Base-by-base conservation (phyloP, 176 grass and related monocot genomes). In the Oryza brachyantha region DNA sequence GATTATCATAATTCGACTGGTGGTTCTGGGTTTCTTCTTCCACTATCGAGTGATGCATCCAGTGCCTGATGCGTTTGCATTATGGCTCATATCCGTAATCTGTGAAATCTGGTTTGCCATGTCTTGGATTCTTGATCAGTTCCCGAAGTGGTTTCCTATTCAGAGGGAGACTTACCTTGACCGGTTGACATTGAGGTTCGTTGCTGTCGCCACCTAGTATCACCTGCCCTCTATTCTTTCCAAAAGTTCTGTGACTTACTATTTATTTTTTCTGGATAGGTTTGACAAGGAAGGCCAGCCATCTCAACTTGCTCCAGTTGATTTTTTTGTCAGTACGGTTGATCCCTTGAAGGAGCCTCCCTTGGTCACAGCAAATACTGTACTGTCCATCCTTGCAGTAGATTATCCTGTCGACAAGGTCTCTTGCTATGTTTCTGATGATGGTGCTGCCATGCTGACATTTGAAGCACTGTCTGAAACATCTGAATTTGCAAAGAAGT, bases 61-160 rank as follows among this genome's bases (percentile, higher is more conserved):
- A 3, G 89, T 81, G 24, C 70, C 46, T 43, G 91, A 97, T 77
- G 94, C 94, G 13, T 97, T 92, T 86, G 89, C 94, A 40, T 75
- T 97, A 35, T 97, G 91, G 91, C 89, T 97, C 27, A 92, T 97
- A 81, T 97, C 94, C 32, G 89, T 97, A 13, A 97, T 97, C 29
- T 97, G 91, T 63, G 94, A 97, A 79, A 94, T 97, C 78, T 97
- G 94, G 94, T 97, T 97, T 84, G 91, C 89, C 45, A 64, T 87
- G 79, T 97, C 94, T 73, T 97, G 94, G 91, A 93, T 97, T 84
- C 89, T 97, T 67, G 94, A 97, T 92, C 94, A 97, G 31, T 97
- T 97, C 73, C 94, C 94, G 21, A 94, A 97, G 76, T 97, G 94
- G 94, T 87, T 92, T 71, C 94, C 94, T 16, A 94, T 97, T 50